Conservation (phyloP, 2,329 filamentous ascomycete species). For the Fusarium hostae region DNA sequence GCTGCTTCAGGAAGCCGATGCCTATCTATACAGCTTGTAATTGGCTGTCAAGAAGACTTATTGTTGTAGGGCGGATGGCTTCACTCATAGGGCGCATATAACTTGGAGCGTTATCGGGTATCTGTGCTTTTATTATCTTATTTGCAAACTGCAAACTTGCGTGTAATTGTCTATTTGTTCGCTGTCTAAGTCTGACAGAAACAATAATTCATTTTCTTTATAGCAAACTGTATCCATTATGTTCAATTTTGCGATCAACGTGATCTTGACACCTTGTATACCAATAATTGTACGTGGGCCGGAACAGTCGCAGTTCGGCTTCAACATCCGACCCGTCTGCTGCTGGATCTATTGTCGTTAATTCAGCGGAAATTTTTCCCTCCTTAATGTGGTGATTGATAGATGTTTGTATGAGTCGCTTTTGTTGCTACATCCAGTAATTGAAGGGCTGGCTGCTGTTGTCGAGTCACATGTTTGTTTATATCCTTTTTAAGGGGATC, state of each 20-base stretch:
- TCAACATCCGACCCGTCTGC: neutral
- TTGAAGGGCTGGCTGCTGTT: constrained; percentile 1
- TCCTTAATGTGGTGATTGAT: neutral
- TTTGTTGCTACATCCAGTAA: neutral
- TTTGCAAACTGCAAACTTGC: constrained; percentile 37
- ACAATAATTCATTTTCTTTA: constrained; percentile 9
- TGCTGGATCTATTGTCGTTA: neutral
- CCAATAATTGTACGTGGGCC: constrained; percentile 4
- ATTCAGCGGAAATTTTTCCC: neutral
- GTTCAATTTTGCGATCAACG: constrained; percentile 6
- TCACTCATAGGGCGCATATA: constrained; percentile 21
- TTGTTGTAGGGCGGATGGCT: constrained; percentile 17
- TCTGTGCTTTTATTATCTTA: constrained; percentile 37
- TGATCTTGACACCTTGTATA: constrained; percentile 5
- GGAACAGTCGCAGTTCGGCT: constrained; percentile 3
- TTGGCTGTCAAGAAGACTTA: constrained; percentile 4
- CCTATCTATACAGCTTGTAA: constrained; percentile 14
- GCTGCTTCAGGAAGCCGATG: constrained; percentile 16
- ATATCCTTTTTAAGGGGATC: constrained; percentile 5
- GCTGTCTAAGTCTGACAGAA: constrained; percentile 22
- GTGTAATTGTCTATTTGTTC: constrained; percentile 32
- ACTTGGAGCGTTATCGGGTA: constrained; percentile 29
- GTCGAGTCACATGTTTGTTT: neutral
- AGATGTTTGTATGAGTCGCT: constrained; percentile 1
- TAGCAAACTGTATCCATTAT: constrained; percentile 20